A percentile compares a stretch with the other conserved stretches of the same genome.
Conservation (phyloP, 441 rosid genomes). For the Aquilaria agallochum region DNA sequence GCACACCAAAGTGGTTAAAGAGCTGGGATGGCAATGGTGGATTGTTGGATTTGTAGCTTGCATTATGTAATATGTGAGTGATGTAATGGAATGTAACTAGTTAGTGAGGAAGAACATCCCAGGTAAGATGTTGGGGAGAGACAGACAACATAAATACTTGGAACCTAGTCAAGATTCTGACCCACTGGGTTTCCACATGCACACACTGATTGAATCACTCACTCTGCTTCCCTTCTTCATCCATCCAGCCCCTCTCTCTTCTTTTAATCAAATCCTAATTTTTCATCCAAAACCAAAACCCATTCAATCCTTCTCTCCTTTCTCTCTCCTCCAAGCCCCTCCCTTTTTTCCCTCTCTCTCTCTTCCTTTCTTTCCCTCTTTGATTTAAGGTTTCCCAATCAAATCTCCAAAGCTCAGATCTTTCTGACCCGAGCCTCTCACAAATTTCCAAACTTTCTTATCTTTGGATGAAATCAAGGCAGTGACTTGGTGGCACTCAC, state of each 20-base stretch:
- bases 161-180: slow-evolving; percentile 9
- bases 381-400: slow-evolving; percentile 30
- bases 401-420: slow-evolving; percentile 7
- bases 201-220: slow-evolving; percentile 21
- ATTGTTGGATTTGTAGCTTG: no score
- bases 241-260: slow-evolving; percentile 29
- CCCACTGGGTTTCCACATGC: slow-evolving; percentile 17
- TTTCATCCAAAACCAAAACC: neutral
- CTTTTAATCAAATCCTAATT: slow-evolving; percentile 9
- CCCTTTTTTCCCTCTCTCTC: neutral
- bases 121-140: neutral
- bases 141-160: neutral
- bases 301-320: neutral
- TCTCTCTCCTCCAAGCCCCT: neutral
- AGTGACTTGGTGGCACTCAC: slow-evolving; percentile 22
- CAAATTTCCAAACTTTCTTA: slow-evolving; percentile 16
- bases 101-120: neutral
- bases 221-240: slow-evolving; percentile 18
- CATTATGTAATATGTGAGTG: no score
- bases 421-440: neutral
- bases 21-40: no score
- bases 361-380: neutral
- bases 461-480: slow-evolving; percentile 39
- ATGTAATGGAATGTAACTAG: neutral
- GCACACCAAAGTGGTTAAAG: no score